Conservation (phyloP, 441 rosid genomes). For the Populus hybrid region DNA sequence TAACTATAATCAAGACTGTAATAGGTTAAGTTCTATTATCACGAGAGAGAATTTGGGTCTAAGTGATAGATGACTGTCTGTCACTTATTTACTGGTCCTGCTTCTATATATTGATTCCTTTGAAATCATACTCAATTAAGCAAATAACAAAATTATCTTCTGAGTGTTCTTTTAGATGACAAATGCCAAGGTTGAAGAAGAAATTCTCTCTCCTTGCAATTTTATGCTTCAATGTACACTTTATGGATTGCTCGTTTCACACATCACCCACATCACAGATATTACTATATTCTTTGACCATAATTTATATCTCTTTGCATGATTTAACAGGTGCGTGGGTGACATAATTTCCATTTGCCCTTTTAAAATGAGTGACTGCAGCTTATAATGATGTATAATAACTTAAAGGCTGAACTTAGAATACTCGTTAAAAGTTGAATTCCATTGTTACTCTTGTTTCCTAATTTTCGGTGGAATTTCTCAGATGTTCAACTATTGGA, state of each 20-base stretch:
- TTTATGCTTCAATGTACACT: background rate
- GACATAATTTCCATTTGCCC: background rate
- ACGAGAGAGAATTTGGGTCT: background rate
- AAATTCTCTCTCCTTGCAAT: background rate
- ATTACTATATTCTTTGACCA: background rate
- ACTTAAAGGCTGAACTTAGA: background rate
- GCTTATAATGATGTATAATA: background rate
- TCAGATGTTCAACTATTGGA: conserved; percentile 92
- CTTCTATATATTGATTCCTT: background rate
- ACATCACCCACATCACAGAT: background rate
- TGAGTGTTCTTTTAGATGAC: background rate
- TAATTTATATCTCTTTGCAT: background rate
- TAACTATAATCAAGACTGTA: background rate
- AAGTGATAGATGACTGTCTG: background rate
- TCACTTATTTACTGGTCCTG: background rate
- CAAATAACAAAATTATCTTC: background rate
- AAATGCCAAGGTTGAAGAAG: background rate
- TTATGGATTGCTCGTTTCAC: background rate
- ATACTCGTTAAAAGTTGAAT: background rate
- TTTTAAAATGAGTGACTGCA: background rate
- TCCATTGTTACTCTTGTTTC: background rate
- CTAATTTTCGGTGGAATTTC: conserved; percentile 17
- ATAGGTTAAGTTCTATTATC: background rate
- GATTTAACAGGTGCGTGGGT: background rate
- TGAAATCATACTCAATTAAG: background rate